These are phyloP conservation scores for Delphinella strobiligena DNA, from an alignment of 2,329 filamentous ascomycete genomes.

Conservation along the genomic window DNA sequence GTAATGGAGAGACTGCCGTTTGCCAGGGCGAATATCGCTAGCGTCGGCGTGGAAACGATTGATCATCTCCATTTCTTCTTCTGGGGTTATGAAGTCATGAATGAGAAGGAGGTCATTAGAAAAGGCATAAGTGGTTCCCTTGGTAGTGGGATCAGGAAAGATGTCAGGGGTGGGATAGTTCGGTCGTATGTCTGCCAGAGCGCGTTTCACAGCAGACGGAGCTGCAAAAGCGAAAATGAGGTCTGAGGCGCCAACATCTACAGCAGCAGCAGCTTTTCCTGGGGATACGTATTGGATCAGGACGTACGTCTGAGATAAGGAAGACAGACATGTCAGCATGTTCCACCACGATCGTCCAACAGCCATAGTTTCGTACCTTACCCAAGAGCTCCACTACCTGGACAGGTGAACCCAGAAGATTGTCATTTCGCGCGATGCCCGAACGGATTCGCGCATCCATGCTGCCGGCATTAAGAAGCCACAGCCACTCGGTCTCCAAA, in stretches of 20 bases:
- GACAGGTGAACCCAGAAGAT: neutral
- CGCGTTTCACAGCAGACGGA: neutral
- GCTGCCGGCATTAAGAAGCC: conserved; percentile 5
- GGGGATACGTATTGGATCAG: conserved; percentile 3
- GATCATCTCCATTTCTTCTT: conserved; percentile 7
- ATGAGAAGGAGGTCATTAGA: conserved; percentile 5
- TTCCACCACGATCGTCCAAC: neutral
- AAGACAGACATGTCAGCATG: conserved; percentile 2
- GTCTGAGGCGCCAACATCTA: neutral
- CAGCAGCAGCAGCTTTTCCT: neutral
- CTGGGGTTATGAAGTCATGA: conserved; percentile 5
- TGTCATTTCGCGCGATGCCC: neutral
- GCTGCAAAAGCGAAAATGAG: conserved; percentile 1
- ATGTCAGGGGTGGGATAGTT: neutral
- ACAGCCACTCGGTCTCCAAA: conserved; percentile 1
- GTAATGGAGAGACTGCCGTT: conserved; percentile 5
- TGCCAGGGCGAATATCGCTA: too few species aligned
- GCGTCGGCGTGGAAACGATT: conserved; percentile 4
- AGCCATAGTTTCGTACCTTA: conserved; percentile 3
- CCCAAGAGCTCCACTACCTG: conserved; percentile 4
- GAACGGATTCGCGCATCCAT: conserved; percentile 4
- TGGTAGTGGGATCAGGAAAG: conserved; percentile 5
- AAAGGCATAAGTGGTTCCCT: neutral
- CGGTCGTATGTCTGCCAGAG: neutral
- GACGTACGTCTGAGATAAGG: conserved; percentile 2